phyloP scores from a whole-genome alignment of 257 asterid species.

The Solanum ossicruentum region DNA sequence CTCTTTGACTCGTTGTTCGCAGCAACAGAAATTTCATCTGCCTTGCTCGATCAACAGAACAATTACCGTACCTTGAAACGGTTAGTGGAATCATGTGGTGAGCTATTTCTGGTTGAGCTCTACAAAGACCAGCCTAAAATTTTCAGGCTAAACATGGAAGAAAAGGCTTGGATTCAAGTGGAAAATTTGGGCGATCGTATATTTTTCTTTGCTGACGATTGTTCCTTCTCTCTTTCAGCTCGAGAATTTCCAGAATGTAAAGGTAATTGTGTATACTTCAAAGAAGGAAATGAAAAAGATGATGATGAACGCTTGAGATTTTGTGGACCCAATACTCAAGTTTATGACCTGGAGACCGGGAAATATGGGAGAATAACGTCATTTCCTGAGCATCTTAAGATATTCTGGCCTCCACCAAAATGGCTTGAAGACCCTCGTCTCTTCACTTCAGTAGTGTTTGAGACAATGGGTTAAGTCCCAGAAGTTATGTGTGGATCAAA shows the following conservation, averaged over 20 bases:
- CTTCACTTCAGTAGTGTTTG: background rate
- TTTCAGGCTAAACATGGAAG: background rate
- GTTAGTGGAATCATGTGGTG: background rate
- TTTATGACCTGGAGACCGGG: background rate
- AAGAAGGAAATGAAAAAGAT: background rate
- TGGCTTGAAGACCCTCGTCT: background rate
- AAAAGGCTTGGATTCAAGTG: background rate
- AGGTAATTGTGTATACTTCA: background rate
- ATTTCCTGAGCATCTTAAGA: background rate
- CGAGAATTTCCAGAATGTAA: background rate
- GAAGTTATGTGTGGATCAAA: background rate
- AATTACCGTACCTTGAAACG: background rate
- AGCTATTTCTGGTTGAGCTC: background rate
- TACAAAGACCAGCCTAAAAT: background rate
- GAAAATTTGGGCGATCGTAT: background rate
- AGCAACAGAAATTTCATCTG: too few relatives aligned
- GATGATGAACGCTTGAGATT: background rate
- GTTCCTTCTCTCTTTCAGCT: background rate
- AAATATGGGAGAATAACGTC: background rate
- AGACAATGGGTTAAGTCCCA: too few relatives aligned
- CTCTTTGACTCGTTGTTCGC: background rate
- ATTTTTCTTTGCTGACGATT: background rate
- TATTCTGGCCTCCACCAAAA: background rate
- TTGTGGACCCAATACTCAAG: background rate
- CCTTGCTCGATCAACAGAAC: too few relatives aligned